These are phyloP conservation scores for Besnoitia besnoiti DNA, from an alignment of 169 alveolate genomes.

Conservation along the genomic window DNA sequence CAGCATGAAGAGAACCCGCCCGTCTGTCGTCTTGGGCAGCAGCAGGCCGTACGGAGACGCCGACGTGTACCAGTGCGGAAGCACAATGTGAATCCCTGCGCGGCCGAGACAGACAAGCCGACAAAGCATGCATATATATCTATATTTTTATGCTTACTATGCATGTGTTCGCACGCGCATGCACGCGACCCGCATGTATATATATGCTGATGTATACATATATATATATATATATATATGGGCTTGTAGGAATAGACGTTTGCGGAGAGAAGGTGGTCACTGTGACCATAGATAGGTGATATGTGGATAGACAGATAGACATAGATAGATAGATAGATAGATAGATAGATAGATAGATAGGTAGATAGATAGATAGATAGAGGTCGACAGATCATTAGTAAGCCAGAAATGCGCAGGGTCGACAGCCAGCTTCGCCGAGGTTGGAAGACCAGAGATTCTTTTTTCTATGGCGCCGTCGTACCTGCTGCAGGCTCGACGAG, in stretches of 20 bases:
- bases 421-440: too few species aligned
- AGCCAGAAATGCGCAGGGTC: too few species aligned
- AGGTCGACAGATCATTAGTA: not conserved
- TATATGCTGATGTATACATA: too few species aligned
- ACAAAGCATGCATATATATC: too few species aligned
- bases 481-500: slow-evolving; percentile 72
- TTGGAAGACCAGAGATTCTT: not conserved
- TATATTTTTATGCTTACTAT: too few species aligned
- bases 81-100: slow-evolving; percentile 54
- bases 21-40: slow-evolving; percentile 92
- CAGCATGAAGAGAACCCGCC: slow-evolving; percentile 89
- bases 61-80: slow-evolving; percentile 58
- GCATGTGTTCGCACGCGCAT: too few species aligned
- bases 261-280: too few species aligned
- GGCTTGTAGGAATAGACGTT: too few species aligned
- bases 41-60: slow-evolving; percentile 87
- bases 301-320: not conserved
- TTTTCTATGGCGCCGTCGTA: too few species aligned
- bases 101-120: not conserved
- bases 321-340: not conserved
- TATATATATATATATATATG: too few species aligned
- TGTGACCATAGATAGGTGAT: too few species aligned
- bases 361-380: not conserved
- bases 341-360: not conserved
- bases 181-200: too few species aligned